Conservation (phyloP, 2,329 filamentous ascomycete genomes). For the Hypoxylon rubiginosum region DNA sequence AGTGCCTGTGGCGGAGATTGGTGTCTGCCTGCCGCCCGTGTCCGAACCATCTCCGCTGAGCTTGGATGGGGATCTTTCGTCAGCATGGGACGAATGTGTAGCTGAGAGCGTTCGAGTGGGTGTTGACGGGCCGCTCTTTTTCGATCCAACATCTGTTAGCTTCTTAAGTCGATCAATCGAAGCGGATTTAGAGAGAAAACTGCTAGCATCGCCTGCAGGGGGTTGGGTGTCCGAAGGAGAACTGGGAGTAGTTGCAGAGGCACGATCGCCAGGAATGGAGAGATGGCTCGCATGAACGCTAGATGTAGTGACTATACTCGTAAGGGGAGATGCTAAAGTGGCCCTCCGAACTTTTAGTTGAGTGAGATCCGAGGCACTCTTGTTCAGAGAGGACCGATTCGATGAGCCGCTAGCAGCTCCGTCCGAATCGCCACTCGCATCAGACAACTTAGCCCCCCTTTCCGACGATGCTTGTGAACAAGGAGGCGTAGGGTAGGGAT, state of each 20-base stretch:
- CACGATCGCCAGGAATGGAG: constrained; percentile 73
- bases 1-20: constrained; percentile 56
- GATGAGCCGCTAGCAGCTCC: constrained; percentile 52
- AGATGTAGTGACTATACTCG: constrained; percentile 73
- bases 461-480: constrained; percentile 63
- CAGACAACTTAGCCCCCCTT: constrained; percentile 59
- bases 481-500: constrained; percentile 71
- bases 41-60: constrained; percentile 57
- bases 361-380: constrained; percentile 60
- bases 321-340: constrained; percentile 69
- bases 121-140: constrained; percentile 93
- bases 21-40: constrained; percentile 67
- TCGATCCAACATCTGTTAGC: constrained; percentile 86
- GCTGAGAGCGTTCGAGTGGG: constrained; percentile 88
- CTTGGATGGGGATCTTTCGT: constrained; percentile 50
- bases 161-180: constrained; percentile 79
- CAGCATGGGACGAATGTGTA: constrained; percentile 65
- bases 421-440: constrained; percentile 57
- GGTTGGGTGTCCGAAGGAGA: constrained; percentile 62
- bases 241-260: constrained; percentile 64
- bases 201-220: constrained; percentile 54
- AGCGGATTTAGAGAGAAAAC: constrained; percentile 66
- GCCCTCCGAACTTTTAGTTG: constrained; percentile 59
- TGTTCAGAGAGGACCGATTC: constrained; percentile 55
- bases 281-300: constrained; percentile 76